Conservation (phyloP, 768 basidiomycete species). For the Asterophora lycoperdoides region DNA sequence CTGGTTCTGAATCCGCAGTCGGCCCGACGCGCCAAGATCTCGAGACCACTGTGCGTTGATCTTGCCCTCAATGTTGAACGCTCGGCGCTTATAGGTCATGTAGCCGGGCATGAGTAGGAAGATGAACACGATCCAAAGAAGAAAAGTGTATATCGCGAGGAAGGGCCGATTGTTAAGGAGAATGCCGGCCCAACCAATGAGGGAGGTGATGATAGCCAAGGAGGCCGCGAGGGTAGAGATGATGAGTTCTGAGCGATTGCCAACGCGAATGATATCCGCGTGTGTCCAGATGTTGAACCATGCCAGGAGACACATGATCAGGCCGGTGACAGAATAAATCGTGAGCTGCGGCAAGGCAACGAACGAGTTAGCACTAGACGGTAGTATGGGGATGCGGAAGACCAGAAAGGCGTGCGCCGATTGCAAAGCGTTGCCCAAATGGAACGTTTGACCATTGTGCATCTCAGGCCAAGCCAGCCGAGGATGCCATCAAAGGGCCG, state of each 20-base stretch:
- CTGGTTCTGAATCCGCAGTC: conserved; percentile 68
- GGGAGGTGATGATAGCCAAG: conserved; percentile 56
- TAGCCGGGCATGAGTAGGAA: conserved; percentile 75
- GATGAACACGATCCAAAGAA: conserved; percentile 71
- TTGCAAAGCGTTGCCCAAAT: no score
- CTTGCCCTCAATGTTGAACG: conserved; percentile 81
- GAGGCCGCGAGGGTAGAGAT: conserved; percentile 65
- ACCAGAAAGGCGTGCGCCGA: no score
- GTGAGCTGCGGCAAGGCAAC: conserved; percentile 35
- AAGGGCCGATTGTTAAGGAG: conserved; percentile 82
- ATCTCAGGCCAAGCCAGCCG: no score
- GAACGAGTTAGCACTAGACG: neutral
- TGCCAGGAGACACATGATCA: conserved; percentile 65
- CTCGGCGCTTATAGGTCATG: conserved; percentile 66
- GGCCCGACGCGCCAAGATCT: conserved; percentile 51
- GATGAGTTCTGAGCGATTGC: conserved; percentile 63
- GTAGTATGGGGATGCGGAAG: neutral
- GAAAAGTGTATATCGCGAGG: conserved; percentile 72
- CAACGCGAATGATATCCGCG: conserved; percentile 69
- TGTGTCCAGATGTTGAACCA: conserved; percentile 73
- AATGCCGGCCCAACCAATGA: conserved; percentile 77
- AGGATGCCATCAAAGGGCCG: no score
- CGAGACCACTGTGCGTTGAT: conserved; percentile 75
- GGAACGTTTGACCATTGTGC: no score
- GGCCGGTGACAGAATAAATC: conserved; percentile 52